Evolutionary conservation across 192 early-diverging fungal genomes (phyloP).

Genomic region (Nowakowskiella sp.): DNA sequence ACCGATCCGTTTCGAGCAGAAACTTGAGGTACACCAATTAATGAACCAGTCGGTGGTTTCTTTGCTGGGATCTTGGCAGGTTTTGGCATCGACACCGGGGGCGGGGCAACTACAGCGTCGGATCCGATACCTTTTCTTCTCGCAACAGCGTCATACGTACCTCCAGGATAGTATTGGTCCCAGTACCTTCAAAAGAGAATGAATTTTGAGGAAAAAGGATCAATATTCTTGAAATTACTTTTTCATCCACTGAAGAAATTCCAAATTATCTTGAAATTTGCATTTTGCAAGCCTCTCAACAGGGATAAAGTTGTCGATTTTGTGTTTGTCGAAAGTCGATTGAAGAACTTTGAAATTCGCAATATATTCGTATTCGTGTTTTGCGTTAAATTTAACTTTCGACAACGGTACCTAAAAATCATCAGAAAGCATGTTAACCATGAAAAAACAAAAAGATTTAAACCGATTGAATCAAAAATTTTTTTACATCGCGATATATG

Average conservation of each 20-base stretch:
- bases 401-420: slow-evolving; percentile 64
- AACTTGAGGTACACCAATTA: too few relatives aligned
- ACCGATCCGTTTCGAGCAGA: neutral
- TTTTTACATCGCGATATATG: slow-evolving; percentile 47
- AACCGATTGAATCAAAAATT: neutral
- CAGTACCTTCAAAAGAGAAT: slow-evolving; percentile 51
- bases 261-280: slow-evolving; percentile 97
- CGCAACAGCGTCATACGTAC: slow-evolving; percentile 70
- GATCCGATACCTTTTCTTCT: slow-evolving; percentile 45
- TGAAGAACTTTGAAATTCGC: slow-evolving; percentile 94
- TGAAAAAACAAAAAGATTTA: slow-evolving; percentile 1
- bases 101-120: slow-evolving; percentile 24
- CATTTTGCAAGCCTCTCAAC: slow-evolving; percentile 87
- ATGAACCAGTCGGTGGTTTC: slow-evolving; percentile 5
- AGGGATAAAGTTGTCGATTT: slow-evolving; percentile 88
- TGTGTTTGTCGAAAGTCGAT: slow-evolving; percentile 75
- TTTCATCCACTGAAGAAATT: slow-evolving; percentile 95
- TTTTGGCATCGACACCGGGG: slow-evolving; percentile 30
- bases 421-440: neutral
- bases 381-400: slow-evolving; percentile 91
- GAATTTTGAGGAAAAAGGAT: neutral
- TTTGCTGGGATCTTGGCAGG: slow-evolving; percentile 18
- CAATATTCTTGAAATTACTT: slow-evolving; percentile 26
- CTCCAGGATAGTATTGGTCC: slow-evolving; percentile 82
- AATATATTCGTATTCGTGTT: slow-evolving; percentile 94